Percentiles rank a stretch among this genome's conserved stretches.
Evolutionary conservation across 1,139 yeast species (phyloP).

Genomic region (Debaryomyces psychrophilus): DNA sequence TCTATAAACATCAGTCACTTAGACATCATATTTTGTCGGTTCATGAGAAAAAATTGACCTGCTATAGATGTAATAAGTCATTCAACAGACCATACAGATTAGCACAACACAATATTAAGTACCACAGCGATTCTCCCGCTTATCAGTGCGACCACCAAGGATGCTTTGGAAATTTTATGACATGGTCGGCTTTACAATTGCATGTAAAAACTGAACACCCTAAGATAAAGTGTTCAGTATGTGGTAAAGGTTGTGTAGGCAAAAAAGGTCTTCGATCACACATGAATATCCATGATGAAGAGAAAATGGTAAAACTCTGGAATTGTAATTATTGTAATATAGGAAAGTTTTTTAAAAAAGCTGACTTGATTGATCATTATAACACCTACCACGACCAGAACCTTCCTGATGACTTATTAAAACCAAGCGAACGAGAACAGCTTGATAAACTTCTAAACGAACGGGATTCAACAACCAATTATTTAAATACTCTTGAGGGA

Average conservation of each 20-base stretch:
- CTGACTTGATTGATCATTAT: slow-evolving; percentile 47
- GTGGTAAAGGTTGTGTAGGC: slow-evolving; percentile 79
- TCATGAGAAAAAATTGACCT: slow-evolving; percentile 58
- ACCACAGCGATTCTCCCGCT: slow-evolving; percentile 57
- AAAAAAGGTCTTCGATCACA: slow-evolving; percentile 71
- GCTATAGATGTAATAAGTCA: slow-evolving; percentile 60
- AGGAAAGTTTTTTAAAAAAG: slow-evolving; percentile 39
- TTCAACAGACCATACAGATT: slow-evolving; percentile 65
- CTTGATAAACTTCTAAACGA: slow-evolving; percentile 26
- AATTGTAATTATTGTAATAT: slow-evolving; percentile 55
- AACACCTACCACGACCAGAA: slow-evolving; percentile 45
- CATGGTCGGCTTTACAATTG: slow-evolving; percentile 75
- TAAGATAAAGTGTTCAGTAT: slow-evolving; percentile 61
- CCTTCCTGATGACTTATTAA: slow-evolving; percentile 37
- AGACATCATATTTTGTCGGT: slow-evolving; percentile 69
- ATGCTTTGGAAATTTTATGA: slow-evolving; percentile 62
- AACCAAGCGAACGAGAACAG: slow-evolving; percentile 27
- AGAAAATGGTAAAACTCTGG: slow-evolving; percentile 59
- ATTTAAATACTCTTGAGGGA: slow-evolving; percentile 5
- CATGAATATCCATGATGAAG: slow-evolving; percentile 59
- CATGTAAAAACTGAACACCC: slow-evolving; percentile 80
- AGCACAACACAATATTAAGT: slow-evolving; percentile 61
- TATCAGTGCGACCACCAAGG: slow-evolving; percentile 66
- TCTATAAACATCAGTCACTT: slow-evolving; percentile 77
- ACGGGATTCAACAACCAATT: slow-evolving; percentile 14